Evolutionary conservation across 1,284 basidiomycete species (phyloP).

Genomic region (Cutaneotrichosporon arboriforme): DNA sequence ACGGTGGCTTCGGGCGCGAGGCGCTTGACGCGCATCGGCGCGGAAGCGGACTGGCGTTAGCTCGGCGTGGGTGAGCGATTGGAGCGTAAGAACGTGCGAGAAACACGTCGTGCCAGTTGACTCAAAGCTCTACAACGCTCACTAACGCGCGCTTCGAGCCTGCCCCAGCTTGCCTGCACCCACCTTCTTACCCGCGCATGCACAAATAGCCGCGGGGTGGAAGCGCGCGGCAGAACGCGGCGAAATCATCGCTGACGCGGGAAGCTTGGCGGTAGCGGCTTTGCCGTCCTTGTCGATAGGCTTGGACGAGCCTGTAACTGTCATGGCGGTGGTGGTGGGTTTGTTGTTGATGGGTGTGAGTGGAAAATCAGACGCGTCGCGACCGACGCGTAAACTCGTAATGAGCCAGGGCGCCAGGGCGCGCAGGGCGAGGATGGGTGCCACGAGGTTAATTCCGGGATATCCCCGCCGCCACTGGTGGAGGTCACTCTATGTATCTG

Average conservation of each 20-base stretch:
- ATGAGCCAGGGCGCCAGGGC: background rate
- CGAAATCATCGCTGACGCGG: background rate
- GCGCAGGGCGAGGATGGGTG: background rate
- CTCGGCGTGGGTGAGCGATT: background rate
- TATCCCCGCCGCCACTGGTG: slow-evolving; percentile 7
- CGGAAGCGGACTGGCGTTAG: background rate
- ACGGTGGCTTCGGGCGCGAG: slow-evolving; percentile 75
- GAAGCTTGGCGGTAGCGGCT: slow-evolving; percentile 9
- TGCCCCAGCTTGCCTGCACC: too few relatives aligned
- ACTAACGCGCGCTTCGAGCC: too few relatives aligned
- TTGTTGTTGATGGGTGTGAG: background rate
- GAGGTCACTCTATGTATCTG: too few relatives aligned
- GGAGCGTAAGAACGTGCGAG: background rate
- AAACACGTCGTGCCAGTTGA: too few relatives aligned
- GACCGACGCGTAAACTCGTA: slow-evolving; percentile 5
- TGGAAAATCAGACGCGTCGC: slow-evolving; percentile 8
- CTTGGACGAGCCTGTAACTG: background rate
- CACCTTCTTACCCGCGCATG: slow-evolving; percentile 1
- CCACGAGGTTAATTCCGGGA: slow-evolving; percentile 5
- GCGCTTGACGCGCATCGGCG: slow-evolving; percentile 63
- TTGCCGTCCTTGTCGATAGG: slow-evolving; percentile 4
- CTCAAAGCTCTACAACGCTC: too few relatives aligned
- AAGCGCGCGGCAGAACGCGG: slow-evolving; percentile 1
- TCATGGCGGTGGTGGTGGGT: background rate
- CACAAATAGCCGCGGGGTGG: background rate